Conservation (phyloP, 768 basidiomycete species). For the Lentinula guzmanii region DNA sequence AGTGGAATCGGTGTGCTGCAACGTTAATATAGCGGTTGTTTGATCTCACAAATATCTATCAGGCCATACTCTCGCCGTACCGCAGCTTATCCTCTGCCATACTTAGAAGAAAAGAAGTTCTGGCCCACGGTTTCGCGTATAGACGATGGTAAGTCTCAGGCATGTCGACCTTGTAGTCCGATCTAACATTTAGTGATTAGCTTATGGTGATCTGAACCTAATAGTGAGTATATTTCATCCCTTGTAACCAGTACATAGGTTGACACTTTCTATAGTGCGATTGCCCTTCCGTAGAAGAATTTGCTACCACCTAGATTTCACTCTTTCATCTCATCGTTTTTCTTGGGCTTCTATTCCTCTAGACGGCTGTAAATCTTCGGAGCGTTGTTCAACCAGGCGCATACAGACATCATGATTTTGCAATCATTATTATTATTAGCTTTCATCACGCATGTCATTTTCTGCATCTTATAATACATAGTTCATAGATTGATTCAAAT, state of each 20-base stretch:
- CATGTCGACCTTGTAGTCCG: neutral
- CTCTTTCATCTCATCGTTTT: conserved; percentile 15
- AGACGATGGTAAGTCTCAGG: conserved; percentile 71
- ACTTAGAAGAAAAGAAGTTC: conserved; percentile 85
- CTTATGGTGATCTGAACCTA: conserved; percentile 90
- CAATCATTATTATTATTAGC: conserved; percentile 15
- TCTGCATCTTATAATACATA: neutral
- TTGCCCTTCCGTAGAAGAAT: conserved; percentile 81
- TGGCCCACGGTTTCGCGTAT: conserved; percentile 93
- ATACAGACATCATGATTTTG: conserved; percentile 21
- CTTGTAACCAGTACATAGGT: neutral
- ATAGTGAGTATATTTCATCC: conserved; percentile 47
- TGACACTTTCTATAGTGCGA: conserved; percentile 52
- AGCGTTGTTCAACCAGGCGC: conserved; percentile 67
- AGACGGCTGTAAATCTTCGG: conserved; percentile 31
- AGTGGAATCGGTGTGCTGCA: conserved; percentile 76
- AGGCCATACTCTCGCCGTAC: conserved; percentile 87
- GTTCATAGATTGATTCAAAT: neutral
- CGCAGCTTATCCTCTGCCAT: conserved; percentile 87
- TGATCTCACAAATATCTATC: neutral
- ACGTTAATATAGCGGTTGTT: neutral
- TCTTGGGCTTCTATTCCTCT: conserved; percentile 44
- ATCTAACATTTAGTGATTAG: conserved; percentile 29
- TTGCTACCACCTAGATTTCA: conserved; percentile 32
- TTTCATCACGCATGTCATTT: neutral